Evolutionary conservation across 257 asterid species (phyloP).

Genomic region (Forsythia suspensa): DNA sequence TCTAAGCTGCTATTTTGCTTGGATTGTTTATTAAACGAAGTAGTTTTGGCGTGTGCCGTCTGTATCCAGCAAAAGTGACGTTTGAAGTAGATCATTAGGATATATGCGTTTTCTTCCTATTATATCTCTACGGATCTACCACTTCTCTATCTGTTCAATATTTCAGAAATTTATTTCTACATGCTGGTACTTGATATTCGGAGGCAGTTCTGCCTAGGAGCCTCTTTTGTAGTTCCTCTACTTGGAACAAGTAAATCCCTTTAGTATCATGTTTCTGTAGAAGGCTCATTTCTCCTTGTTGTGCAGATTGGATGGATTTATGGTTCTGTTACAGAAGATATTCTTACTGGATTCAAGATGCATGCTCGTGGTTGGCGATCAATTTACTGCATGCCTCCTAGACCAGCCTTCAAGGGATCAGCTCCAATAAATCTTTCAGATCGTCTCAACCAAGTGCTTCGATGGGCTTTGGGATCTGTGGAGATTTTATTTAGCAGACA

Average conservation of each 20-base stretch:
- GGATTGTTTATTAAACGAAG: neutral
- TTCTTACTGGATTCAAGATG: conserved; percentile 98
- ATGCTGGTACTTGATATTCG: neutral
- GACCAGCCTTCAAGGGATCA: conserved; percentile 96
- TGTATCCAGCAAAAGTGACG: neutral
- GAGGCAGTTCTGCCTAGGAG: neutral
- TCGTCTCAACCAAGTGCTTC: conserved; percentile 96
- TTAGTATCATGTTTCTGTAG: neutral
- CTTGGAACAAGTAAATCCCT: neutral
- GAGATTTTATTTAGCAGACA: conserved; percentile 93
- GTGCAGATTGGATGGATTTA: conserved; percentile 97
- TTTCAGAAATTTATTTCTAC: neutral
- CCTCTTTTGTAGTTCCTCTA: neutral
- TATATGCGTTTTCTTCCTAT: neutral
- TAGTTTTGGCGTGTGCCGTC: neutral
- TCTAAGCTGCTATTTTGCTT: neutral
- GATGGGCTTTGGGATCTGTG: conserved; percentile 98
- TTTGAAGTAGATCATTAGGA: neutral
- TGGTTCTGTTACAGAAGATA: conserved; percentile 98
- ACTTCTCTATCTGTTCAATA: neutral
- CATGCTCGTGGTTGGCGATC: conserved; percentile 99
- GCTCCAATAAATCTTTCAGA: conserved; percentile 99
- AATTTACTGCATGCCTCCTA: conserved; percentile 87
- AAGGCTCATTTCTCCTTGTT: conserved; percentile 18
- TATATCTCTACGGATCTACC: neutral